Evolutionary conservation across 164 flowering plant genomes (phyloP).

Genomic region (Vitis rupestris): DNA sequence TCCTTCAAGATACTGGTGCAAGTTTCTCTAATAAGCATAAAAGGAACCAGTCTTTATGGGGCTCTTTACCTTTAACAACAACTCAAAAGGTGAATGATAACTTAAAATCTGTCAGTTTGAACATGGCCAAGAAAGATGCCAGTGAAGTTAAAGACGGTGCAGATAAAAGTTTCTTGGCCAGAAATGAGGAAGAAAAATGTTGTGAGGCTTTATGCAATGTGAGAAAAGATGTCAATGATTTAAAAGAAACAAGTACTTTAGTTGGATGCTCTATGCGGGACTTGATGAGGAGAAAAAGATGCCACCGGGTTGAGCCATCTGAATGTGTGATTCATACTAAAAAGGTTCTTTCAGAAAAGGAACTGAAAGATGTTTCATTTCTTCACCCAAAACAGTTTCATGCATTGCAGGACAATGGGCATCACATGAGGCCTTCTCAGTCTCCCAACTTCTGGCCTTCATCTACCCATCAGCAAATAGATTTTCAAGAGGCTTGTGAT

Average conservation of each 20-base stretch:
- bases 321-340: slow-evolving; percentile 28
- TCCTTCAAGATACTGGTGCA: slow-evolving; percentile 11
- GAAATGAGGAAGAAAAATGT: slow-evolving; percentile 17
- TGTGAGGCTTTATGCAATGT: slow-evolving; percentile 12
- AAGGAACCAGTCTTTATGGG: slow-evolving; percentile 40
- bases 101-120: slow-evolving; percentile 16
- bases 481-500: slow-evolving; percentile 13
- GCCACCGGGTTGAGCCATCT: slow-evolving; percentile 33
- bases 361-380: slow-evolving; percentile 11
- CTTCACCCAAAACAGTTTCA: slow-evolving; percentile 20
- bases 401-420: slow-evolving; percentile 9
- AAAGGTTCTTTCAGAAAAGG: slow-evolving; percentile 13
- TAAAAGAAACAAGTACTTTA: slow-evolving; percentile 23
- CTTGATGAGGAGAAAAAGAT: slow-evolving; percentile 85
- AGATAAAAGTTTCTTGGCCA: slow-evolving; percentile 19
- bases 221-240: slow-evolving; percentile 13
- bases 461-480: slow-evolving; percentile 3
- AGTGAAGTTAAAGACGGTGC: slow-evolving; percentile 16
- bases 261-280: slow-evolving; percentile 69
- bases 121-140: slow-evolving; percentile 8
- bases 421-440: slow-evolving; percentile 9
- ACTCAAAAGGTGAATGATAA: slow-evolving; percentile 23
- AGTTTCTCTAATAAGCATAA: slow-evolving; percentile 15
- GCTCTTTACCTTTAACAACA: slow-evolving; percentile 53
- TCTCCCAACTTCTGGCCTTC: slow-evolving; percentile 8